A percentile compares a stretch with the other conserved stretches of the same genome.
These are phyloP conservation scores for Umbelopsis sp. DNA, from an alignment of 371 early-diverging fungal species.

Conservation along the genomic window DNA sequence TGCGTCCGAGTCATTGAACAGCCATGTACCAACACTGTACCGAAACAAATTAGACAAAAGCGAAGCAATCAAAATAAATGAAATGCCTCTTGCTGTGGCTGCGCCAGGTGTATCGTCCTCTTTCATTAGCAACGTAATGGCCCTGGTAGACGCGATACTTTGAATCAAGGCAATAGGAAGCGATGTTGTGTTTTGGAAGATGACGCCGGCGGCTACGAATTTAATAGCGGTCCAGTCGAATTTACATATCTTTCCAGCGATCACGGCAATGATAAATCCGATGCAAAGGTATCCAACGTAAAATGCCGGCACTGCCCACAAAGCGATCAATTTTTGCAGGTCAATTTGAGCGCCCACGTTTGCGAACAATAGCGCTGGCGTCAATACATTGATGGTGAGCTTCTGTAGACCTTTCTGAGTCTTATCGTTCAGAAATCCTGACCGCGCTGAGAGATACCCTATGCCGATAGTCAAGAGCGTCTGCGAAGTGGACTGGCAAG, in stretches of 20 bases:
- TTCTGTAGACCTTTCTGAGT: conserved; percentile 38
- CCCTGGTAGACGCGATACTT: conserved; percentile 61
- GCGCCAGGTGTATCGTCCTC: conserved; percentile 60
- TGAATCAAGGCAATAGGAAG: conserved; percentile 76
- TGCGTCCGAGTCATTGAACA: conserved; percentile 24
- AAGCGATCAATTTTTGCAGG: conserved; percentile 58
- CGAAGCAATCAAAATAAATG: conserved; percentile 48
- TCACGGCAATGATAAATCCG: conserved; percentile 33
- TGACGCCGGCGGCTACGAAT: conserved; percentile 70
- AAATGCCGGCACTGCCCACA: conserved; percentile 77
- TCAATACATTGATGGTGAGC: conserved; percentile 58
- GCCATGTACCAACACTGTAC: conserved; percentile 46
- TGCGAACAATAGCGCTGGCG: conserved; percentile 76
- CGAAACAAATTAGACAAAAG: conserved; percentile 48
- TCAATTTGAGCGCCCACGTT: conserved; percentile 71
- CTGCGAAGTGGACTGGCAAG: conserved; percentile 21
- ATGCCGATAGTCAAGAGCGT: conserved; percentile 17
- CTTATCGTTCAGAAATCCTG: conserved; percentile 19
- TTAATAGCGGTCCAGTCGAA: conserved; percentile 55
- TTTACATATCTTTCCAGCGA: conserved; percentile 46
- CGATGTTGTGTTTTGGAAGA: conserved; percentile 76
- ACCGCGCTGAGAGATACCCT: conserved; percentile 22
- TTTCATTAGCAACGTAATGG: conserved; percentile 55
- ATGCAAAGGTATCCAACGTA: conserved; percentile 52
- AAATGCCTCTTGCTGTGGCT: conserved; percentile 42